These are phyloP conservation scores for Annulohypoxylon maeteangense DNA, from an alignment of 495 filamentous ascomycete species.

Conservation along the genomic window DNA sequence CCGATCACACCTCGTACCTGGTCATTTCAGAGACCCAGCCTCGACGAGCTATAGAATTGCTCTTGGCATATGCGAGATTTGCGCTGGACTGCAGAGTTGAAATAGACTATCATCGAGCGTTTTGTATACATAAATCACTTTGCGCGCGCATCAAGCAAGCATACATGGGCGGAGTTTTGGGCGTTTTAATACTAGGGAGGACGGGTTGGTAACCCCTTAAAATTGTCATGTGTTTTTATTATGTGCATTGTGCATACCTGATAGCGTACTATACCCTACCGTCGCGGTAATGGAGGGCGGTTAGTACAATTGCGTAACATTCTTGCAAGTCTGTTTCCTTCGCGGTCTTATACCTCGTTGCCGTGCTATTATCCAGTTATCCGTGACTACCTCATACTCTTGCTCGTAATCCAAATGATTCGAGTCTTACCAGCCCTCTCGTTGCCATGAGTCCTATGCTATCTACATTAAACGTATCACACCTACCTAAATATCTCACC, in stretches of 20 bases:
- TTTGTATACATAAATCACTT: slow-evolving; percentile 26
- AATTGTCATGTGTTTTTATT: not conserved
- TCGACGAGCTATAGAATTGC: slow-evolving; percentile 67
- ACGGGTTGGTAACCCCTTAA: not conserved
- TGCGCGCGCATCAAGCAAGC: slow-evolving; percentile 16
- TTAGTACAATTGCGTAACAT: not conserved
- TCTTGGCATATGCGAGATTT: slow-evolving; percentile 19
- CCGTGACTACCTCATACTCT: not conserved
- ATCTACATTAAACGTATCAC: not conserved
- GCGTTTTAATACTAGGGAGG: slow-evolving; percentile 16
- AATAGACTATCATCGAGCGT: not conserved
- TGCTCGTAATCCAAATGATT: not conserved
- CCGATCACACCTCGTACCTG: slow-evolving; percentile 76
- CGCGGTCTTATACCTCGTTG: not conserved
- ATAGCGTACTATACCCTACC: not conserved
- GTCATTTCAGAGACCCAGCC: slow-evolving; percentile 65
- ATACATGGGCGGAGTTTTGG: slow-evolving; percentile 39
- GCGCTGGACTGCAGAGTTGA: slow-evolving; percentile 12
- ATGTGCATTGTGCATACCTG: slow-evolving; percentile 10
- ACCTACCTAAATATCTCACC: not conserved
- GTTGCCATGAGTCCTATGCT: too few species aligned
- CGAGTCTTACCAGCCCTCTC: not conserved
- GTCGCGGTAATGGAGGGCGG: not conserved
- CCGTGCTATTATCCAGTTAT: not conserved
- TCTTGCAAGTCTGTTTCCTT: not conserved